A percentile compares a stretch with the other conserved stretches of the same genome.
These are phyloP conservation scores for Pythium aquatile DNA, from an alignment of 352 stramenopile genomes.

Conservation along the genomic window DNA sequence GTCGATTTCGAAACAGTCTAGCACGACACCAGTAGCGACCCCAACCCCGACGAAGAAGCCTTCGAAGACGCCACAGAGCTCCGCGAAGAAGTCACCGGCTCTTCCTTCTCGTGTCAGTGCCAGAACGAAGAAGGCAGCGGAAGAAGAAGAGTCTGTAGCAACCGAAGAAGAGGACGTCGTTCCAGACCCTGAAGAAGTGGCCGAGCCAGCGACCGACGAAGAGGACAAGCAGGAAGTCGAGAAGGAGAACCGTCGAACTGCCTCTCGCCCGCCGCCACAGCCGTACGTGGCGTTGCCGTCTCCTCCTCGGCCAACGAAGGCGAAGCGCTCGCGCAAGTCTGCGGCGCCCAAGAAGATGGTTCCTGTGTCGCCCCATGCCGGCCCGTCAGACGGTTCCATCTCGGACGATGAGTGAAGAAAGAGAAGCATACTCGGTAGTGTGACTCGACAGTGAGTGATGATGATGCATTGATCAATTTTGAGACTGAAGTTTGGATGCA, in stretches of 20 bases:
- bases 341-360: constrained; percentile 17
- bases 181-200: not conserved
- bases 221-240: not conserved
- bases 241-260: not conserved
- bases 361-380: constrained; percentile 3
- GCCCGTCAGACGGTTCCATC: not conserved
- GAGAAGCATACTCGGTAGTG: not conserved
- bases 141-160: not conserved
- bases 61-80: not conserved
- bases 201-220: not conserved
- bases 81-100: constrained; percentile 5
- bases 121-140: not conserved
- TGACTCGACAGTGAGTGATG: not conserved
- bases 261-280: not conserved
- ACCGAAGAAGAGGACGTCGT: not conserved
- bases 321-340: constrained; percentile 26
- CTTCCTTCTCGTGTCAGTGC: not conserved
- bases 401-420: constrained; percentile 14
- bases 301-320: constrained; percentile 1
- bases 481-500: not conserved
- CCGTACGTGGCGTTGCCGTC: constrained; percentile 9
- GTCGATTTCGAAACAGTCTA: not conserved
- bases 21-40: not conserved
- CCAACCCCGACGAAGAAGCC: constrained; percentile 1
- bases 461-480: constrained; percentile 1